These are phyloP conservation scores for Fistulinella prunicolor DNA, from an alignment of 768 basidiomycete genomes.

Conservation along the genomic window DNA sequence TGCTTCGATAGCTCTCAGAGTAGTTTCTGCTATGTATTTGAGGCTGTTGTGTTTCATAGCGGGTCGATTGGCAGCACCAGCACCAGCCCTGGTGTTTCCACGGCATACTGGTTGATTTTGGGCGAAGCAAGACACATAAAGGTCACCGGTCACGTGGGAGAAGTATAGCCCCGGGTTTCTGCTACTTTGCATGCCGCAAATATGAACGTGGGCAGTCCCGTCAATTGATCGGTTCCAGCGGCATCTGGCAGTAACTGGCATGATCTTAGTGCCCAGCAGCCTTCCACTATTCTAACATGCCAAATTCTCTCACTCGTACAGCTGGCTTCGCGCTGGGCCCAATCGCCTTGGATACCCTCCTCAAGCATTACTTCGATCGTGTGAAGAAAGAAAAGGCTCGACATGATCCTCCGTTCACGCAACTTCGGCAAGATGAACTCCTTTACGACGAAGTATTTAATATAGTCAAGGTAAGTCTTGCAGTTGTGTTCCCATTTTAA, in stretches of 20 bases:
- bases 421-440: constrained; percentile 67
- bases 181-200: too few relatives aligned
- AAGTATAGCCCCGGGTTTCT: too few relatives aligned
- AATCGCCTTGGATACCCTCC: constrained; percentile 69
- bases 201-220: too few relatives aligned
- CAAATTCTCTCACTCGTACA: constrained; percentile 59
- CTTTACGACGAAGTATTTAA: constrained; percentile 80
- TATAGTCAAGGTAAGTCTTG: constrained; percentile 59
- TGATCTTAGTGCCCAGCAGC: too few relatives aligned
- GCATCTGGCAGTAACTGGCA: too few relatives aligned
- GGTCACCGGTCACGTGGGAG: too few relatives aligned
- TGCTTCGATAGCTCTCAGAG: constrained; percentile 44
- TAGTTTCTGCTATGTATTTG: constrained; percentile 48
- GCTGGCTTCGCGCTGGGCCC: constrained; percentile 69
- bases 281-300: constrained; percentile 15
- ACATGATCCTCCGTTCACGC: constrained; percentile 41
- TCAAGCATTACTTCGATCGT: constrained; percentile 81
- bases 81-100: too few relatives aligned
- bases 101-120: too few relatives aligned
- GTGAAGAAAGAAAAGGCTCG: constrained; percentile 42
- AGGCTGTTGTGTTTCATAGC: constrained; percentile 16
- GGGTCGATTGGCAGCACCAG: neutral
- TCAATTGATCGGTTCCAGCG: neutral
- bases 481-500: neutral
- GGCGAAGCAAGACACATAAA: too few relatives aligned